Base-by-base conservation (phyloP, 73 alveolate species). In the Paramecium pentaurelia region DNA sequence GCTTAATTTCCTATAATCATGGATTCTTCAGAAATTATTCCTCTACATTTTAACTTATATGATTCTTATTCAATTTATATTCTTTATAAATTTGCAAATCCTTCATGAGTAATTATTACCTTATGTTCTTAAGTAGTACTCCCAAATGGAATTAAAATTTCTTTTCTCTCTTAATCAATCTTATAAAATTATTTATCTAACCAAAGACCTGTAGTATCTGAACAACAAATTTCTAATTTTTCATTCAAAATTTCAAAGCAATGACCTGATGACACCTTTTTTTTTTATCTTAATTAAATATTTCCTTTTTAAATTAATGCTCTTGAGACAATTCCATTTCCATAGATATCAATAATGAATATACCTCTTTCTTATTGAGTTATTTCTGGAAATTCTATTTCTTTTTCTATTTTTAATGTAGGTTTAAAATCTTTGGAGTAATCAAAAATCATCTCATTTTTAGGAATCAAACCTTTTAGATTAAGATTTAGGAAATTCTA, bases 271-370 rank as follows among this genome's bases (percentile, higher is more conserved):
- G 92, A 40, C 3, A 98, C 95, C 10, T 93, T 90, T 93, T 88
- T 96, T 49, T 49, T 49, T 75, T 92, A 95, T 44, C 93, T 77
- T 54, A 93, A 92, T 51, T 94, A 88, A 47, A 95, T 87, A 25
- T 87, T 54, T 49, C 99, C 99, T 88, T 95, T 97, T 94, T 96
- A 95, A 22, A 97, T 95, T 5, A 96, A 47, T n/a, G 99, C 98
- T 92, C 99, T 95, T 9, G 97, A 92, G 20, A 95, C 77, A 68
- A 80, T 38, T 3, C 97, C 97, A 77, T 96, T 97, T 80, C 98
- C 99, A 16, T 88, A 88, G 92, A 96, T 93, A 71, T 97, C 99
- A 12, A 97, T 94, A 14, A 97, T 93, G 92, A 94, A 97, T 93
- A 97, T 60, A 1, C 99, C 99, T 86, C 97, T 70, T 51, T 92